These are phyloP conservation scores for Cyclostephanos invisitatus DNA, from an alignment of 108 stramenopile species.

Conservation along the genomic window DNA sequence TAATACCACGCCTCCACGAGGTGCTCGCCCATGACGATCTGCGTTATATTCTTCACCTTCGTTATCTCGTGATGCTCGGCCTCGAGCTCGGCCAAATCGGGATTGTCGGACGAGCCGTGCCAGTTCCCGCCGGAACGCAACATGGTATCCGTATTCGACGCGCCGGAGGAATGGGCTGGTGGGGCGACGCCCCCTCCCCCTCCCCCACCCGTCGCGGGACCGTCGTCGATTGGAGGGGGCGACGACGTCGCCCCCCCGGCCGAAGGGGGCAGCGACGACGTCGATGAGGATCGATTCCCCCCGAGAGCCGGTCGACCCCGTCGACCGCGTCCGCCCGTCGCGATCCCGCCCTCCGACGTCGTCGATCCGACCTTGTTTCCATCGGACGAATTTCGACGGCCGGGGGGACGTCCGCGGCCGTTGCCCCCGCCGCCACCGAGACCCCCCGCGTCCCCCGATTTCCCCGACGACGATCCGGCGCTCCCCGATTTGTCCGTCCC, in stretches of 20 bases:
- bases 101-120: slow-evolving; percentile 65
- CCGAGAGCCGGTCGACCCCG: background rate
- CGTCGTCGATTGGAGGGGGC: no score
- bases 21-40: slow-evolving; percentile 87
- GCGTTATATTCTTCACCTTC: slow-evolving; percentile 98
- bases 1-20: slow-evolving; percentile 96
- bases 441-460: background rate
- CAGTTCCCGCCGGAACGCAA: slow-evolving; percentile 70
- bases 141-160: slow-evolving; percentile 1
- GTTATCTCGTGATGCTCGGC: slow-evolving; percentile 99
- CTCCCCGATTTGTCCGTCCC: no score
- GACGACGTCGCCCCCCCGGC: no score
- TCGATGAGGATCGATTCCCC: no score
- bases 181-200: no score
- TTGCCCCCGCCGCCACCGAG: slow-evolving; percentile 1
- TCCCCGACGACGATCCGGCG: background rate
- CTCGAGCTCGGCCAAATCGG: slow-evolving; percentile 73
- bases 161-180: no score
- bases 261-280: no score
- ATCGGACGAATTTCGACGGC: slow-evolving; percentile 1
- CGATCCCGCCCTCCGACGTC: background rate
- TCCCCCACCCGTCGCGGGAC: no score
- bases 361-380: slow-evolving; percentile 8
- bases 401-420: background rate
- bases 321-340: background rate